Base-by-base conservation (phyloP, 2,329 filamentous ascomycete species). In the Aspergillus proliferans region DNA sequence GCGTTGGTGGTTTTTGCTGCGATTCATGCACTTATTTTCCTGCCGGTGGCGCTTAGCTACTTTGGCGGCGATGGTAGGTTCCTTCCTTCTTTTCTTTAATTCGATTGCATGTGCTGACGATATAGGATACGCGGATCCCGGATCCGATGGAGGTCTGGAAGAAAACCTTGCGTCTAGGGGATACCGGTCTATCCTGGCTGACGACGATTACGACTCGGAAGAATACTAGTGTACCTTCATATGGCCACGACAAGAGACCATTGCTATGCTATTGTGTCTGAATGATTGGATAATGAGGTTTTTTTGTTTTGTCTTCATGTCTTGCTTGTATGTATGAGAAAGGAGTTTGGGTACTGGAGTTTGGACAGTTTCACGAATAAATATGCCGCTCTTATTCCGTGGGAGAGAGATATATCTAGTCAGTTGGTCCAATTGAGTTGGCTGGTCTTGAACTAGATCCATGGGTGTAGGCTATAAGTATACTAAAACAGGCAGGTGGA, bases 1-100 rank as follows among this genome's bases (percentile, higher is more conserved):
- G 86, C 91, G 6, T 80, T 98, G 47, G 91, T 98, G 9, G 68
- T 94, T 8, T 92, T 95, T 68, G 94, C 91, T 2, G 88, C 88
- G 6, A 79, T 85, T 8, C 93, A 98, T 68, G 89, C 93, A 0
- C 76, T 98, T 43, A 80, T 98, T 6, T 95, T 97, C 68, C 74
- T 98, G 59, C 93, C 93, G 0, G 93, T 97, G 1, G 86, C 87
- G 2, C 76, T 98, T 56, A 94, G 88, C 63, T 76, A 96, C 45
- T 78, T 87, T 45, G 93, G 93, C 15, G 93, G 93, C 1, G 81
- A 85, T 57, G 91, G 79, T 82, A 68, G 64, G 75, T 71, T 47
- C 38, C 49, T 46, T 36, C 18, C 12, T 21, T 33, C 45, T 50
- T 22, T 39, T 8, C 28, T 22, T 38, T 19, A 6, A 21, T 19